Evolutionary conservation across 2,329 filamentous ascomycete species (phyloP), one percentile per base, ranked within the genome.

Genomic region (Aspergillus sp.): DNA sequence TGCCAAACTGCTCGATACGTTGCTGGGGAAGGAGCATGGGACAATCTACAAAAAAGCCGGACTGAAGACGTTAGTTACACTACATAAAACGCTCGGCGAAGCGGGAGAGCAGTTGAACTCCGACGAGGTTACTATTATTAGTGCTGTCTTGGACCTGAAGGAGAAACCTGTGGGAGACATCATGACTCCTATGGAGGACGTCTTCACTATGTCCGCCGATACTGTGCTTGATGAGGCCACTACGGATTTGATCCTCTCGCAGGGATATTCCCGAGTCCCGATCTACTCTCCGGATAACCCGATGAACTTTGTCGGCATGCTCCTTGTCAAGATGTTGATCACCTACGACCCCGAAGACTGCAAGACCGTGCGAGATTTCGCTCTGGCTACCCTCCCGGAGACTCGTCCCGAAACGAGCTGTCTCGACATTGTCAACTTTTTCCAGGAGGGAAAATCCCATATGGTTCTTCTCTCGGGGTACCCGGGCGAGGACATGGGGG

Each of bases 81-180:
- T 98, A 11, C 91, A 98, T 66, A 86, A 93, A 61, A 93, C 84
- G 5, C 67, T 96, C 8, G 91, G 91, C 16, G 79, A 85, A 28
- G 81, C 82, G 8, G 74, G 74, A 24, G 86, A 98, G 53, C 81
- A 91, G 36, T 68, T 98, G 33, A 96, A 95, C 60, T 82, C 94
- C 47, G 91, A 98, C 53, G 91, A 98, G 60, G 91, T 98, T 44
- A 96, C 91, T 39, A 98, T 98, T 57, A 98, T 98, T 60, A 94
- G 85, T 45, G 89, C 91, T 24, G 91, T 96, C 10, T 67, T 98
- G 36, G 91, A 98, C 55, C 69, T 98, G 44, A 98, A 96, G 66
- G 88, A 91, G 46, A 98, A 98, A 66, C 72, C 89, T 0, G 88
- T 98, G 5, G 86, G 85, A 27, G 82, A 78, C 52, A 94, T 98